These are phyloP conservation scores for Aristolochia fimbriata DNA, from an alignment of 164 flowering plant genomes.

Conservation along the genomic window DNA sequence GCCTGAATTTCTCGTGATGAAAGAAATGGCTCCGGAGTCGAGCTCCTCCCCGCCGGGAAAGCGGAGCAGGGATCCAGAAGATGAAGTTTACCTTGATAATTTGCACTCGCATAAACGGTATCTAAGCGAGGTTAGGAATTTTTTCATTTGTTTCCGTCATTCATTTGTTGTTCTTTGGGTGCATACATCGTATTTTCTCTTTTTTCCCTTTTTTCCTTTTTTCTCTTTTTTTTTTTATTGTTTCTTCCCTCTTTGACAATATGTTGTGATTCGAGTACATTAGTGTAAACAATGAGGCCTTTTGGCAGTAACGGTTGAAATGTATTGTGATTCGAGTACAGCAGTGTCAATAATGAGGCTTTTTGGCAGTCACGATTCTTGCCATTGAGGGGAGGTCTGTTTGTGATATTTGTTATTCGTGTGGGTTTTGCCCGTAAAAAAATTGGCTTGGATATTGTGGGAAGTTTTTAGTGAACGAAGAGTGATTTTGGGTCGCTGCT, in stretches of 20 bases:
- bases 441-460: background rate
- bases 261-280: no score
- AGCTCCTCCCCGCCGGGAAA: conserved; percentile 51
- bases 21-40: conserved; percentile 40
- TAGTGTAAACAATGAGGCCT: no score
- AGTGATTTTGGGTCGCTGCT: background rate
- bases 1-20: background rate
- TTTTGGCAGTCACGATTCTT: no score
- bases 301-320: no score
- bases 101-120: conserved; percentile 89
- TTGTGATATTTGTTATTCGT: background rate
- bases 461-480: background rate
- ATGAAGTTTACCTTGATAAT: conserved; percentile 85
- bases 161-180: background rate
- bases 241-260: background rate
- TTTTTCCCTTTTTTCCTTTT: conserved; percentile 1
- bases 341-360: no score
- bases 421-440: background rate
- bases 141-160: background rate
- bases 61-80: conserved; percentile 83
- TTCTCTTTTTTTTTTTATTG: background rate
- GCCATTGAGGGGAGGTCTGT: background rate
- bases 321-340: no score
- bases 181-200: background rate
- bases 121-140: conserved; percentile 68